Evolutionary conservation across 2,329 filamentous ascomycete species (phyloP).

Genomic region (Fusarium irregulare): DNA sequence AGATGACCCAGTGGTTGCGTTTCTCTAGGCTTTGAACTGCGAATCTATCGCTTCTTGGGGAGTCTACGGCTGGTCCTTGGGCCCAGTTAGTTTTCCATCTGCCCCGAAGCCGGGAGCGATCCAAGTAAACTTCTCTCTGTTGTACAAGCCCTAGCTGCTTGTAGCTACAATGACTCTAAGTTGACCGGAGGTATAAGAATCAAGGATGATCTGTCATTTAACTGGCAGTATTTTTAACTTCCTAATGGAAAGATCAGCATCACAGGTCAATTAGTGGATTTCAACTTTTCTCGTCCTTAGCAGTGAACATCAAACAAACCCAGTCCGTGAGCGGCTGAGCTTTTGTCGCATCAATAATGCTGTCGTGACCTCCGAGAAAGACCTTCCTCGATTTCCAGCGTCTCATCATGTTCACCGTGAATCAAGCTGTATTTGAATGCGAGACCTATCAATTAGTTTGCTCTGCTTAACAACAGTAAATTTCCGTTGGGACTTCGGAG

Average conservation of each 20-base stretch:
- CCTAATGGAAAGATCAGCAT: neutral
- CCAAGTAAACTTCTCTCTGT: conserved; percentile 6
- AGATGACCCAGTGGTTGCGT: neutral
- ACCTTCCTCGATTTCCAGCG: neutral
- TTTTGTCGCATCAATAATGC: neutral
- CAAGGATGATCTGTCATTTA: neutral
- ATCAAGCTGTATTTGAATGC: neutral
- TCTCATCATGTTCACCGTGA: neutral
- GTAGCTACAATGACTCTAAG: neutral
- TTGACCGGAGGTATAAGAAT: neutral
- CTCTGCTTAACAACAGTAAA: neutral
- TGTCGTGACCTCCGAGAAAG: neutral
- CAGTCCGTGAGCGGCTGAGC: conserved; percentile 7
- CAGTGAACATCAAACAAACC: conserved; percentile 2
- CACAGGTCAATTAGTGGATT: neutral
- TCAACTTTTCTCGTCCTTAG: neutral
- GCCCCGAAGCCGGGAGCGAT: neutral
- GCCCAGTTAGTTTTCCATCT: neutral
- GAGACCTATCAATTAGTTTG: neutral
- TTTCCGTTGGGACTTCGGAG: neutral
- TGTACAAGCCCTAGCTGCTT: neutral
- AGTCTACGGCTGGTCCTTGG: neutral
- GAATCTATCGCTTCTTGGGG: conserved; percentile 7
- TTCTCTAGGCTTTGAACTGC: neutral
- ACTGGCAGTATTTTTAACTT: neutral